Base-by-base conservation (phyloP, 306 rosid species). In the Psophocarpus tetragonolobus region DNA sequence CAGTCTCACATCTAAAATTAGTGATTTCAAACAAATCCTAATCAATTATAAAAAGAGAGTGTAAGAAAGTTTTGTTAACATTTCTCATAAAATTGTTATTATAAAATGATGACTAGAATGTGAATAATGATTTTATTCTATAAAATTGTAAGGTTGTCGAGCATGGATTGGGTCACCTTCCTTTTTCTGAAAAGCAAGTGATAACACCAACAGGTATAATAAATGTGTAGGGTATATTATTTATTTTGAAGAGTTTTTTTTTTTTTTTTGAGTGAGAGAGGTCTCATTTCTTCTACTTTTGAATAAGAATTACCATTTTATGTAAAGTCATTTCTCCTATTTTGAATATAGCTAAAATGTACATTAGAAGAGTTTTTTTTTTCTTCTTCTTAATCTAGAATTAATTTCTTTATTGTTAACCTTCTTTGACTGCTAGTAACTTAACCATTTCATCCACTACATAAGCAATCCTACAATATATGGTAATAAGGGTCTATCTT, bases 121-220 rank as follows among this genome's bases (percentile, higher is more conserved):
- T 77, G 32, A 45, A 44, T 15, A 69, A 72, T 77, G 50, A 45
- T 73, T 18, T 15, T 62, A 14, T 33, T 71, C 8, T 29, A 35
- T 67, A 65, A 15, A 3, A 75, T 87, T 81, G 60, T 68, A 58
- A 93, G 98, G 98, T 93, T 74, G 98, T 93, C 21, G 98, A 93
- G 47, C 97, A 93, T 84, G 98, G 98, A 74, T 75, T 91, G 15
- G 98, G 98, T 27, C 97, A 93, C 56, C 85, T 93, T 74, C 98
- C 98, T 41, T 93, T 93, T 71, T 88, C 88, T 0, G 98, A 93
- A 85, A 93, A 90, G 75, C 98, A 91, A 67, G 89, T 93, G 73
- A 80, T 69, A 70, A 89, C 97, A 66, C 98, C 98, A 81, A 91
- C 97, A 79, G 98, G 98, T 93, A 38, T 68, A 48, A 48, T 0